Evolutionary conservation across 108 stramenopile species (phyloP).

Genomic region (Cyclotella atomus): DNA sequence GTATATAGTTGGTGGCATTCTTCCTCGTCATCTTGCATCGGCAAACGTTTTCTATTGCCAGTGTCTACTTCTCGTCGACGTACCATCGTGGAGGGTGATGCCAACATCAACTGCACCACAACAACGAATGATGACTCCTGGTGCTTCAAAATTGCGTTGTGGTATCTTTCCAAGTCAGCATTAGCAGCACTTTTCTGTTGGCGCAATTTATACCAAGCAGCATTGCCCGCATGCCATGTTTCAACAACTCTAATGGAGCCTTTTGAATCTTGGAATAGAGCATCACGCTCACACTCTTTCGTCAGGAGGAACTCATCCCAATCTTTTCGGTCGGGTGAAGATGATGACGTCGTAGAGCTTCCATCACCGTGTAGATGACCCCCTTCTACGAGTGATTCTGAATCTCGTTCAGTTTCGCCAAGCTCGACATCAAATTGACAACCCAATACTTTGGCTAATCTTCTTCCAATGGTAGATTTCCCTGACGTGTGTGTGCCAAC

Average conservation of each 20-base stretch:
- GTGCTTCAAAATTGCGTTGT: conserved; percentile 13
- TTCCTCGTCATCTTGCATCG: conserved; percentile 33
- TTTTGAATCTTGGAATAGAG: neutral
- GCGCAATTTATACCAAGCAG: conserved; percentile 26
- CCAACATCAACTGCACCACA: conserved; percentile 20
- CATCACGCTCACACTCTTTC: conserved; percentile 18
- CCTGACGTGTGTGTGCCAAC: conserved; percentile 34
- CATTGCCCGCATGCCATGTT: conserved; percentile 47
- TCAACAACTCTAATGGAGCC: conserved; percentile 37
- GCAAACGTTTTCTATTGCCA: conserved; percentile 19
- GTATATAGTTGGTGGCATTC: conserved; percentile 17
- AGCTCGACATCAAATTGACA: conserved; percentile 33
- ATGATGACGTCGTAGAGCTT: neutral
- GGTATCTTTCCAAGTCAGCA: neutral
- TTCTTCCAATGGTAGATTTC: conserved; percentile 29
- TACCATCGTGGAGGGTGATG: conserved; percentile 7
- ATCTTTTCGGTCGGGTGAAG: neutral
- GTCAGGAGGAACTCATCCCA: conserved; percentile 34
- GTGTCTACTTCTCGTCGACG: conserved; percentile 8
- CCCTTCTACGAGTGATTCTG: conserved; percentile 6
- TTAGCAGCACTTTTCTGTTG: neutral
- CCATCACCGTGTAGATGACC: conserved; percentile 43
- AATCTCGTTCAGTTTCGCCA: conserved; percentile 28
- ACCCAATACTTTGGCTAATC: conserved; percentile 22
- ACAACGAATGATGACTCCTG: neutral